Conservation (phyloP, 2,329 filamentous ascomycete genomes). For the Xylaria digitata region DNA sequence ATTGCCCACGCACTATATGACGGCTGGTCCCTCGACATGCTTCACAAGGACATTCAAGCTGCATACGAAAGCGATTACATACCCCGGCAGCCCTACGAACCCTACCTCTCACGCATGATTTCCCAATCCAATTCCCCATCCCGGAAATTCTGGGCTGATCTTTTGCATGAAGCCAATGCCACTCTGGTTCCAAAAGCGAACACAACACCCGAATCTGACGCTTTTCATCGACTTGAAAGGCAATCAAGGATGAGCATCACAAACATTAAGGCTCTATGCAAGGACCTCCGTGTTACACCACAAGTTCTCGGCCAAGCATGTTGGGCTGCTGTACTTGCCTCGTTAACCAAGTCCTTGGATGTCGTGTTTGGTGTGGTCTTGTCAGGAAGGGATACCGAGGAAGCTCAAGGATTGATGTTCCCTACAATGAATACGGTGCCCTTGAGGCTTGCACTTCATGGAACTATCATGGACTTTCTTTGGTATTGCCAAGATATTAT, state of each 20-base stretch:
- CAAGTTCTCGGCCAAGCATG: slow-evolving; percentile 81
- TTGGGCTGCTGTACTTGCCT: slow-evolving; percentile 78
- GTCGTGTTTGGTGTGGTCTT: slow-evolving; percentile 85
- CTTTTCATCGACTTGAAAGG: slow-evolving; percentile 58
- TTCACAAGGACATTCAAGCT: slow-evolving; percentile 76
- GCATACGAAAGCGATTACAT: slow-evolving; percentile 66
- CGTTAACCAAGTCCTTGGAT: slow-evolving; percentile 72
- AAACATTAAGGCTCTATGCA: slow-evolving; percentile 70
- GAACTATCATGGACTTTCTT: slow-evolving; percentile 72
- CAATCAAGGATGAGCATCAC: slow-evolving; percentile 56
- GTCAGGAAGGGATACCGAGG: slow-evolving; percentile 82
- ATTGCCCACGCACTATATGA: slow-evolving; percentile 91
- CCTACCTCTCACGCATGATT: slow-evolving; percentile 66
- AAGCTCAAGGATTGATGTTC: slow-evolving; percentile 76
- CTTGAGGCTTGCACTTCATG: slow-evolving; percentile 78
- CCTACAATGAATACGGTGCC: slow-evolving; percentile 93
- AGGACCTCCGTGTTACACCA: slow-evolving; percentile 72
- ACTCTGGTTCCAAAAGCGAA: slow-evolving; percentile 48
- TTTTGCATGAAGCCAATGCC: slow-evolving; percentile 64
- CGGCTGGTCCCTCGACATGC: slow-evolving; percentile 80
- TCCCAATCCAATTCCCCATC: slow-evolving; percentile 57
- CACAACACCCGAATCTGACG: neutral
- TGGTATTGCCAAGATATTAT: slow-evolving; percentile 78
- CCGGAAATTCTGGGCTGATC: slow-evolving; percentile 75
- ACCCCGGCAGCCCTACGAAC: slow-evolving; percentile 60